A percentile compares a stretch with the other conserved stretches of the same genome.
These are phyloP conservation scores for Sporothrix dimorphospora DNA, from an alignment of 2,329 filamentous ascomycete species.

Conservation along the genomic window DNA sequence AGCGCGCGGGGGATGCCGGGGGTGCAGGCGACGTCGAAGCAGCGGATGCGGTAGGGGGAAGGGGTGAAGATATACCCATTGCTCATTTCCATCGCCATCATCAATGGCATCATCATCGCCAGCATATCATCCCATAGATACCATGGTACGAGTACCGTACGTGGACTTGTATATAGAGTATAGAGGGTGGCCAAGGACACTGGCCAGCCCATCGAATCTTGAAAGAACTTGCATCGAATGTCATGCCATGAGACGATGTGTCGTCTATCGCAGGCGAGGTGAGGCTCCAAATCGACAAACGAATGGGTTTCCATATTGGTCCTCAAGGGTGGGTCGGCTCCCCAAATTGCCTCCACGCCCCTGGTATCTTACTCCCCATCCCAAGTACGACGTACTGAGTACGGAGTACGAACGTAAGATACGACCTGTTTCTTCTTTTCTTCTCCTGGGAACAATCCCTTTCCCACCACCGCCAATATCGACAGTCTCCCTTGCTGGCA, in stretches of 20 bases:
- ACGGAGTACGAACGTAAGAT: too few relatives aligned
- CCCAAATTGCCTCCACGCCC: slow-evolving; percentile 8
- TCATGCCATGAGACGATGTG: too few relatives aligned
- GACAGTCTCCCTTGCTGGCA: neutral
- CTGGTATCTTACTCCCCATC: neutral
- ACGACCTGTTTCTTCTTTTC: neutral
- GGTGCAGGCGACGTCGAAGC: slow-evolving; percentile 41
- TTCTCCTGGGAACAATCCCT: neutral
- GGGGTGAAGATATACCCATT: neutral
- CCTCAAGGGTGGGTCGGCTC: neutral
- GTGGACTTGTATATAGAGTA: neutral
- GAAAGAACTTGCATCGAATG: neutral
- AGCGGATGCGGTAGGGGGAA: slow-evolving; percentile 18
- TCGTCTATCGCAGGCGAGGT: neutral
- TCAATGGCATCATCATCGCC: neutral
- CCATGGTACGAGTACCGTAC: neutral
- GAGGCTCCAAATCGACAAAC: neutral
- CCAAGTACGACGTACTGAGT: neutral
- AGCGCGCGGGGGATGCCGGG: slow-evolving; percentile 60
- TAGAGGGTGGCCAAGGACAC: neutral
- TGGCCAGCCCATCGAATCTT: neutral
- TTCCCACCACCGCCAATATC: neutral
- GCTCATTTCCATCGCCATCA: neutral
- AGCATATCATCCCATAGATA: slow-evolving; percentile 12
- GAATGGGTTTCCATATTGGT: slow-evolving; percentile 16